These are phyloP conservation scores for Aspergillus funiculosus DNA, from an alignment of 495 filamentous ascomycete genomes.

Conservation along the genomic window DNA sequence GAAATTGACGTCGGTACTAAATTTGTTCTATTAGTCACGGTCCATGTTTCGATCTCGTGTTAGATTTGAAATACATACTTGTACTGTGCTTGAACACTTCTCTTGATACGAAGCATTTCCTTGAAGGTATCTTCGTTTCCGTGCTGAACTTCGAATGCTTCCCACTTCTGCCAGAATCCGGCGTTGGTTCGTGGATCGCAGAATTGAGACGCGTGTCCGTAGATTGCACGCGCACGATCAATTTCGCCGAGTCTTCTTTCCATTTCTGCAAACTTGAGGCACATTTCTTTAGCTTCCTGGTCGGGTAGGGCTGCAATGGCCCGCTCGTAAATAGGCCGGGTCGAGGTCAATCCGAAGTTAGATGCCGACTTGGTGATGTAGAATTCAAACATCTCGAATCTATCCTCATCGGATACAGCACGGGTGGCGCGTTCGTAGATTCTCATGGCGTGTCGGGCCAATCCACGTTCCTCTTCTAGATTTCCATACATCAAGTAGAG, in stretches of 20 bases:
- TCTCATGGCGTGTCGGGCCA: constrained; percentile 96
- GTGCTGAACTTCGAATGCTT: constrained; percentile 91
- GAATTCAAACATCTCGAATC: constrained; percentile 97
- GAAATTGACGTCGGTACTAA: constrained; percentile 90
- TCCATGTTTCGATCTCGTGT: background rate
- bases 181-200: constrained; percentile 89
- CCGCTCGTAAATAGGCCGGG: constrained; percentile 93
- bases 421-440: constrained; percentile 98
- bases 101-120: constrained; percentile 96
- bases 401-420: constrained; percentile 90
- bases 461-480: constrained; percentile 90
- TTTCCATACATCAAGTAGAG: constrained; percentile 98
- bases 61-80: constrained; percentile 51
- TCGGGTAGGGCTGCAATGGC: constrained; percentile 90
- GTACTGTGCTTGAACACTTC: constrained; percentile 95
- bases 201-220: constrained; percentile 94
- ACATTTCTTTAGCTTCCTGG: constrained; percentile 93
- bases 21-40: constrained; percentile 7
- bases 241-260: constrained; percentile 94
- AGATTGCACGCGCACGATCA: constrained; percentile 90
- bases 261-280: constrained; percentile 98
- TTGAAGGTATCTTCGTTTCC: constrained; percentile 99
- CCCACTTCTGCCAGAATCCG: constrained; percentile 94
- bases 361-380: constrained; percentile 99
- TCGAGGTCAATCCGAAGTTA: constrained; percentile 94